Base-by-base conservation (phyloP, 495 filamentous ascomycete genomes). In the Baudoinia panamericana region DNA sequence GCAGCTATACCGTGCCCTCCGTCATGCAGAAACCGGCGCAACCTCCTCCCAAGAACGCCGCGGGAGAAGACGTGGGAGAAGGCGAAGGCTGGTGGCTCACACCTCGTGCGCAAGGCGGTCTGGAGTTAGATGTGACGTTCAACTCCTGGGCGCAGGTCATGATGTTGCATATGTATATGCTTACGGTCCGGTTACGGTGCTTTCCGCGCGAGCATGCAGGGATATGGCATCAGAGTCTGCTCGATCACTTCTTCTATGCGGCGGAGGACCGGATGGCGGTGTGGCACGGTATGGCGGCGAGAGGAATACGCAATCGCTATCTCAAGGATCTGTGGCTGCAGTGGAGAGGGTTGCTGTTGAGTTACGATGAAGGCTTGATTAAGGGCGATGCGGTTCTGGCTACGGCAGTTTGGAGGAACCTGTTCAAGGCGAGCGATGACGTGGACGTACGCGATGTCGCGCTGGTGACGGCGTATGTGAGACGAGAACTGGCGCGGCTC, bases 81-180 rank as follows among this genome's bases (percentile, higher is more conserved):
- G 77, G 78, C 11, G 67, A 67, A 23, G 74, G 78, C 20, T 80
- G 77, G 75, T 94, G 90, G 90, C 84, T 88, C 61, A 60, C 75
- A 13, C 22, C 46, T 3, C 41, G 40, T 35, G 17, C 16, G 2
- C 3, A 18, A 5, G 45, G 36, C 3, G 63, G 51, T 53, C 50
- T 86, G 37, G 73, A 69, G 11, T 72, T 94, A 21, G 59, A 64
- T 17, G 81, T 84, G 1, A 97, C 84, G 0, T 97, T 97, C 63
- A 82, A 73, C 43, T 87, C 82, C 33, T 97, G 90, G 92, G 79
- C 92, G 5, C 90, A 95, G 56, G 75, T 96, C 28, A 87, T 86
- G 15, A 85, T 96, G 65, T 71, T 96, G 11, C 86, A 97, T 65
- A 81, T 96, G 76, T 95, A 93, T 66, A 71, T 93, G 36, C 60